Conservation (phyloP, 805 yeast species). For the Hanseniaspora meyeri region DNA sequence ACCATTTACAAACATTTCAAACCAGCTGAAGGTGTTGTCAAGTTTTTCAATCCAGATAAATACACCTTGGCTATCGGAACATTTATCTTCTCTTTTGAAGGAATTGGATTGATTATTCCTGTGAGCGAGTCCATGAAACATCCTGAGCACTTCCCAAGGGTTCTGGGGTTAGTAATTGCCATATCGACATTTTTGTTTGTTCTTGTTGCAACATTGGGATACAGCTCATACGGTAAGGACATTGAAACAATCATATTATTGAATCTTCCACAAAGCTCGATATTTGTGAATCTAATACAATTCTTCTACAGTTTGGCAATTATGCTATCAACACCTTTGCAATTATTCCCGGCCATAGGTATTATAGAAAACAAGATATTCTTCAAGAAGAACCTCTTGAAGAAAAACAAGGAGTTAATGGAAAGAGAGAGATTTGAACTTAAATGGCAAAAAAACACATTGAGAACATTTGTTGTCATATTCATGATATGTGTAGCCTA, state of each 20-base stretch:
- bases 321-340: constrained; percentile 67
- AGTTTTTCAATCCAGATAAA: constrained; percentile 39
- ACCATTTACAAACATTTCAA: constrained; percentile 27
- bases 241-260: constrained; percentile 58
- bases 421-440: constrained; percentile 44
- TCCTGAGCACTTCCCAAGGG: constrained; percentile 61
- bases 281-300: constrained; percentile 52
- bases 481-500: constrained; percentile 48
- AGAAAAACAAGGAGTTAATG: constrained; percentile 28
- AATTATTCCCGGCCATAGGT: constrained; percentile 66
- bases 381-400: constrained; percentile 23
- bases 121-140: constrained; percentile 70
- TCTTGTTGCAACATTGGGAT: constrained; percentile 55
- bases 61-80: constrained; percentile 72
- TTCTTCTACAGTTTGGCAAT: constrained; percentile 64
- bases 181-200: constrained; percentile 55
- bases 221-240: constrained; percentile 51
- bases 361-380: constrained; percentile 56
- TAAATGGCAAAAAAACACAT: constrained; percentile 56
- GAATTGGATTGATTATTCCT: constrained; percentile 70
- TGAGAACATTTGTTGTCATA: constrained; percentile 43
- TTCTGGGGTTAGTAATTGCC: constrained; percentile 45
- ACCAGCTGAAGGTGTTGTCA: constrained; percentile 40
- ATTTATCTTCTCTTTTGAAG: constrained; percentile 81
- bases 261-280: constrained; percentile 58